Evolutionary conservation across 169 alveolate species (phyloP), one percentile per base, ranked within the genome.

Genomic region (Cryptosporidium bovis): DNA sequence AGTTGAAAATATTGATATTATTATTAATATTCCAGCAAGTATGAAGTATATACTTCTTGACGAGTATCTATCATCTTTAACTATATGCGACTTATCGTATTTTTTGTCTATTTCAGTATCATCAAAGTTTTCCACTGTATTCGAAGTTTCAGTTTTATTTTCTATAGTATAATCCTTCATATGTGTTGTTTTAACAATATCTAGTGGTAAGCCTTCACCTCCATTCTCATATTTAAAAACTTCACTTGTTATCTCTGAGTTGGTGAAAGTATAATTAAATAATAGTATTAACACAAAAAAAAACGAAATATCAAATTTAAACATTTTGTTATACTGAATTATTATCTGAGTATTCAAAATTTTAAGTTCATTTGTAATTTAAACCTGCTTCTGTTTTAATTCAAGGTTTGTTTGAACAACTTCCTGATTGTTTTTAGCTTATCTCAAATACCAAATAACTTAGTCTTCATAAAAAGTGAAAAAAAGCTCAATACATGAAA

Each of bases 1-100:
- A 31, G 87, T 77, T 5, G 87, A 60, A 27, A 77, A 27, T 56
- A 77, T 77, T 20, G 77, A 29, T 8, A 77, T 62, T 20, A 77
- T 33, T 34, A 77, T 56, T 46, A 77, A 24, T 34, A 62, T 44
- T 24, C 87, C 87, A 15, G 77, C 40, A 36, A 77, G 55, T 24
- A 77, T 40, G 55, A 77, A 77, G 18, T 77, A 77, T 24, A 62
- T 36, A n/a, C 60, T 40, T 46, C 33, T 77, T 34, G 71, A 56
- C 5, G 87, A 77, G 27, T 69, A 69, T 27, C 12, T 69, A 29
- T 53, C 29, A 53, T 12, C 12, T 62, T 62, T 62, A 20, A 20
- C 4, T 27, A 62, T 62, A 29, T 5, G 18, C 12, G 24, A 62
- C 2, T 4, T 34, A 20, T 62, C 44, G 7, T 24, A n/a, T 62